A percentile compares a stretch with the other conserved stretches of the same genome.
These are phyloP conservation scores for Alnus rubra DNA, from an alignment of 306 rosid species.

Conservation along the genomic window DNA sequence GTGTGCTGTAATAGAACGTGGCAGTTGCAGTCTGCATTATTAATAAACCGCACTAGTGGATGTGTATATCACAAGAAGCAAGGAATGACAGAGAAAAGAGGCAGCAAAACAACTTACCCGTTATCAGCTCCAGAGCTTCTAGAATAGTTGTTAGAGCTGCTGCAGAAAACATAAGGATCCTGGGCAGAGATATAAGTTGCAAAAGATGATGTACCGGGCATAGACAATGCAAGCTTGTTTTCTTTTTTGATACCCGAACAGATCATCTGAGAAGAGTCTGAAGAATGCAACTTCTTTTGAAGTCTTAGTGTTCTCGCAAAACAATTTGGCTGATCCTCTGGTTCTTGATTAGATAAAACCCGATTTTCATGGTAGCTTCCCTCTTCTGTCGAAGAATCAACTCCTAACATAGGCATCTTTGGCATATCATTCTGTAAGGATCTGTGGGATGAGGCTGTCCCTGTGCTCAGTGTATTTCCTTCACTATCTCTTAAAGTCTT, in stretches of 20 bases:
- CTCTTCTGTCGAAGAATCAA: constrained; percentile 43
- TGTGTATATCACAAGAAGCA: background rate
- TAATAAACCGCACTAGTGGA: background rate
- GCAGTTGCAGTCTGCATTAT: constrained; percentile 8
- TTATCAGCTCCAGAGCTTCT: constrained; percentile 28
- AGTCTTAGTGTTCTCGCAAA: constrained; percentile 53
- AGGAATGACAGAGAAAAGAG: constrained; percentile 14
- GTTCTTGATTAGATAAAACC: constrained; percentile 36
- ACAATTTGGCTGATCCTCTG: constrained; percentile 52
- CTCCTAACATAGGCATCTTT: constrained; percentile 29
- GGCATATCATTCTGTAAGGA: constrained; percentile 39
- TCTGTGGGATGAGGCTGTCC: constrained; percentile 34
- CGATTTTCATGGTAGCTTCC: constrained; percentile 33
- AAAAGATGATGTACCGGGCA: constrained; percentile 44
- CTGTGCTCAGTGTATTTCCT: constrained; percentile 64
- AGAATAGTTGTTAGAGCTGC: constrained; percentile 30
- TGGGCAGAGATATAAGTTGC: constrained; percentile 36
- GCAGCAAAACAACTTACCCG: constrained; percentile 30
- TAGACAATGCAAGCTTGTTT: constrained; percentile 35
- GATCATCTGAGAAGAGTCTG: constrained; percentile 39
- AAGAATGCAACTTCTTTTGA: constrained; percentile 43
- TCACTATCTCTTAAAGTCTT: constrained; percentile 56
- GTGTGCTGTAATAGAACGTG: constrained; percentile 1
- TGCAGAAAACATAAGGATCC: constrained; percentile 32
- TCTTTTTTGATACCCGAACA: constrained; percentile 32